phyloP scores from a whole-genome alignment of 768 basidiomycete species.

The Tulasnella sp. region DNA sequence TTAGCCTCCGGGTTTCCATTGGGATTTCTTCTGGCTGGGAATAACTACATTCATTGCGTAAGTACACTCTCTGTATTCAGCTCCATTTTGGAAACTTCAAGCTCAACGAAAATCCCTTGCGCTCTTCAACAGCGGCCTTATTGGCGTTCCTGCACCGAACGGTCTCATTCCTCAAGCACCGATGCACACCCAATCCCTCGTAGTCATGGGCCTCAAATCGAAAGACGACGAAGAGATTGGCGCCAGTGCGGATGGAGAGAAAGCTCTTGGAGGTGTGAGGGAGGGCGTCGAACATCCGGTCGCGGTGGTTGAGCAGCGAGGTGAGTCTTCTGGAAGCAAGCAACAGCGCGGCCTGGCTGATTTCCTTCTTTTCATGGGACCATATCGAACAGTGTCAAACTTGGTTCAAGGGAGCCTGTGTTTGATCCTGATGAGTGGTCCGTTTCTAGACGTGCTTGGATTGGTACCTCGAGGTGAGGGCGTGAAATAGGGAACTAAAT shows the following conservation, averaged over 20 bases:
- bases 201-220: constrained; percentile 60
- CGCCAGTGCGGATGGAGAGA: constrained; percentile 39
- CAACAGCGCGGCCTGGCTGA: neutral
- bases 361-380: neutral
- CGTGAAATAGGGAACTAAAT: neutral
- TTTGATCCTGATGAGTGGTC: constrained; percentile 77
- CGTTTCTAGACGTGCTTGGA: constrained; percentile 77
- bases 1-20: constrained; percentile 62
- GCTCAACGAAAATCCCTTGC: neutral
- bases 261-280: constrained; percentile 23
- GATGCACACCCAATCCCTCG: constrained; percentile 84
- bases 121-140: constrained; percentile 52
- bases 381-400: constrained; percentile 62
- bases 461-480: constrained; percentile 71
- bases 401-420: constrained; percentile 79
- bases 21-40: constrained; percentile 89
- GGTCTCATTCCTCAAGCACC: constrained; percentile 62
- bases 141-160: constrained; percentile 86
- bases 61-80: neutral
- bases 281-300: constrained; percentile 56
- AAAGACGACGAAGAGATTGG: constrained; percentile 49
- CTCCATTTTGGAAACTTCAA: neutral
- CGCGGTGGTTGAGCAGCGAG: constrained; percentile 86
- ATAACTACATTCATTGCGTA: constrained; percentile 81
- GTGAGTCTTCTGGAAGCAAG: neutral